phyloP scores from a whole-genome alignment of 2,329 filamentous ascomycete species.

The Aspergillaceae sp. region DNA sequence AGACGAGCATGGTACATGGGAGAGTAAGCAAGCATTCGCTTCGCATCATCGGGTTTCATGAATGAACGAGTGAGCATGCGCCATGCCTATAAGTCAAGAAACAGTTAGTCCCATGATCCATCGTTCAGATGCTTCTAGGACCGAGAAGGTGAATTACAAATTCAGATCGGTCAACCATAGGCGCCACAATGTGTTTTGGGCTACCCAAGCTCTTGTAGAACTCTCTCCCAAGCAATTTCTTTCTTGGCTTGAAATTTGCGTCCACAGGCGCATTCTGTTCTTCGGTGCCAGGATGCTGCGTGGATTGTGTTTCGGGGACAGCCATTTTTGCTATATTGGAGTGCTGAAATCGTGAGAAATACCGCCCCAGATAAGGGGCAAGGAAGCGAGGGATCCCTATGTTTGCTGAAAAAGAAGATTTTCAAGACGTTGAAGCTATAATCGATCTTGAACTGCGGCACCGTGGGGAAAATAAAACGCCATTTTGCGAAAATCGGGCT shows the following conservation, averaged over 20 bases:
- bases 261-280: constrained; percentile 12
- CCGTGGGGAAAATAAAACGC: constrained; percentile 1
- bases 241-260: constrained; percentile 9
- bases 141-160: constrained; percentile 56
- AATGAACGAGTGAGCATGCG: constrained; percentile 93
- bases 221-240: constrained; percentile 70
- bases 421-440: constrained; percentile 1
- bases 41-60: constrained; percentile 57
- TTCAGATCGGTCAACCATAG: constrained; percentile 98
- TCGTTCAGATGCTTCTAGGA: not conserved
- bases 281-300: constrained; percentile 6
- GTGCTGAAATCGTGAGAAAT: constrained; percentile 5
- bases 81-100: constrained; percentile 62
- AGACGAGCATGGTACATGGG: constrained; percentile 95
- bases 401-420: constrained; percentile 11
- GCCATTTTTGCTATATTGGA: constrained; percentile 19
- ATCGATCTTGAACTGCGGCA: constrained; percentile 4
- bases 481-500: constrained; percentile 12
- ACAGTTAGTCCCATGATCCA: no score
- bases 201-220: constrained; percentile 95
- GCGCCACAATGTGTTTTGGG: constrained; percentile 81
- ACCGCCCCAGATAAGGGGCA: constrained; percentile 21
- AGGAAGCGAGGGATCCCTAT: constrained; percentile 23
- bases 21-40: constrained; percentile 72
- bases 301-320: constrained; percentile 10